Conservation (phyloP, 129 eudicot genomes). For the Arctium lappa region DNA sequence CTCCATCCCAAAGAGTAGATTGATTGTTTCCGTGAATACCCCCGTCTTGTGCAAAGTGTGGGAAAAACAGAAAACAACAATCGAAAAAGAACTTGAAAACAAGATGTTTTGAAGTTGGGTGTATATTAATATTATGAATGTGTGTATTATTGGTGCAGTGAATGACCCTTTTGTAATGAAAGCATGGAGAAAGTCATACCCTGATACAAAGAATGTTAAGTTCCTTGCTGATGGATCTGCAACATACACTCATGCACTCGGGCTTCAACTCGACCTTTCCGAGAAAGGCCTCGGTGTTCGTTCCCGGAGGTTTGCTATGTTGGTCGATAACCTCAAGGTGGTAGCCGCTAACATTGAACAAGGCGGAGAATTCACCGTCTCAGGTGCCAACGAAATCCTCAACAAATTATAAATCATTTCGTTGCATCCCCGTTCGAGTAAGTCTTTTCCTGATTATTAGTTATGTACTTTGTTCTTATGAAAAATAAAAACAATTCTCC, state of each 20-base stretch:
- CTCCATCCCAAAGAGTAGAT: no score
- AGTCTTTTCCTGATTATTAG: not conserved
- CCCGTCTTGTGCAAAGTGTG: no score
- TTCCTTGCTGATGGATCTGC: slow-evolving; percentile 86
- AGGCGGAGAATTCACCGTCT: slow-evolving; percentile 88
- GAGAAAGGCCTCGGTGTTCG: slow-evolving; percentile 78
- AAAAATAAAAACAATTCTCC: not conserved
- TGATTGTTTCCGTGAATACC: no score
- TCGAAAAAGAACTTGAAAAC: no score
- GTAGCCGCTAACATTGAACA: slow-evolving; percentile 64
- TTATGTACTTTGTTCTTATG: not conserved
- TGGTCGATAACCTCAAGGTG: slow-evolving; percentile 79
- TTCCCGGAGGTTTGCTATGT: slow-evolving; percentile 68
- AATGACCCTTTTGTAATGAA: slow-evolving; percentile 95
- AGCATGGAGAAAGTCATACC: slow-evolving; percentile 84
- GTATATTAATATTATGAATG: not conserved
- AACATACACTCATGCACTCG: slow-evolving; percentile 71
- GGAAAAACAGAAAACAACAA: no score
- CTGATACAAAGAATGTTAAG: slow-evolving; percentile 72
- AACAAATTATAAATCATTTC: slow-evolving; percentile 41
- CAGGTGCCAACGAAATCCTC: slow-evolving; percentile 75
- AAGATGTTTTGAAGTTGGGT: no score
- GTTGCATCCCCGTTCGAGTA: not conserved
- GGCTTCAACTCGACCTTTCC: slow-evolving; percentile 77
- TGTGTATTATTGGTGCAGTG: slow-evolving; percentile 15